Evolutionary conservation across 2,329 filamentous ascomycete species (phyloP), one percentile per base, ranked within the genome.

Genomic region (Fusarium staphyleae): DNA sequence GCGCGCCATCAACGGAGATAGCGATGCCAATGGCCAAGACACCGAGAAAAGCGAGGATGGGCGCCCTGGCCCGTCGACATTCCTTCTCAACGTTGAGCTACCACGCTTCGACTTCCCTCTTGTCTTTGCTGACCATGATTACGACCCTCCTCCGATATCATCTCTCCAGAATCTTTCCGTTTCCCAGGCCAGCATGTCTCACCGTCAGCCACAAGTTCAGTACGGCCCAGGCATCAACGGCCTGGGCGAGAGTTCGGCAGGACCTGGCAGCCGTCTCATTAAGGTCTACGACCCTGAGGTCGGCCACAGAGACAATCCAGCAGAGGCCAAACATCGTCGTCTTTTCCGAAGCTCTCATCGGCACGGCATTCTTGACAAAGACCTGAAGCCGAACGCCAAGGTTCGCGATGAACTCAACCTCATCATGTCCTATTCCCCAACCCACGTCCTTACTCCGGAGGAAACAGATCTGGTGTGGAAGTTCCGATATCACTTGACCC

Each of bases 381-480:
- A 99, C 70, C 79, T 97, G 57, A 97, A 96, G 70, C 95, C 95
- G 0, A 98, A 99, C 66, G 90, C 95, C 24, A 96, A 96, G 75
- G 91, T 96, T 49, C 86, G 95, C 52, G 95, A 99, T 72, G 93
- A 97, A 72, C 79, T 99, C 26, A 96, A 98, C 69, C 80, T 85
- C 36, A 93, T 99, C 62, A 87, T 98, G 78, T 88, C 89, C 2
- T 97, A 97, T 68, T 92, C 93, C 6, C 95, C 95, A 3, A 96
- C 93, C 0, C 92, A 97, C 58, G 84, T 90, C 40, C 80, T 99
- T 18, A 91, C 87, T 1, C 85, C 91, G 0, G 93, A 97, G 70
- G 95, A 99, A 73, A 96, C 96, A 69, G 95, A 99, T 72, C 81
- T 97, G 44, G 86, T 99, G 15, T 99, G 96, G 96, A 95, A 96